Base-by-base conservation (phyloP, 164 flowering plant genomes). In the Magnolia officinalis region DNA sequence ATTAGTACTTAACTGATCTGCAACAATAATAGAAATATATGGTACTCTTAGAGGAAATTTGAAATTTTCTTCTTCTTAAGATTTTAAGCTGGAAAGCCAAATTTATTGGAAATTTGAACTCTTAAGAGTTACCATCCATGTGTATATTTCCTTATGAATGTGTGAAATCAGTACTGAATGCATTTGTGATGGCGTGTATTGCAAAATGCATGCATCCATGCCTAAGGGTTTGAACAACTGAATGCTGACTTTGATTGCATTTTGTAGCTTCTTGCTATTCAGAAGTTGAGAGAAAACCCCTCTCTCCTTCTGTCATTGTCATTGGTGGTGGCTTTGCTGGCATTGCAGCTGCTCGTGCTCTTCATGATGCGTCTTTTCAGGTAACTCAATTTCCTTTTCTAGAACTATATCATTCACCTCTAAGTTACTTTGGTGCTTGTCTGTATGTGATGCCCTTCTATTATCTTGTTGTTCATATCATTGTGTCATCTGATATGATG, bases 311-410 rank as follows among this genome's bases (percentile, higher is more conserved):
- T 50, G 97, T 90, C 16, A 88, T 95, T 26, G 92, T 95, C 72
- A 88, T 93, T 8, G 98, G 98, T 61, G 92, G 85, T 82, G 98
- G 98, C 6, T 81, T 93, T 72, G 91, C 93, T 13, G 98, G 98
- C 76, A 72, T 95, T 76, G 85, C 97, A 1, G 98, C 98, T 80
- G 98, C 98, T 37, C 91, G 96, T 76, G 87, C 94, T 75, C 97
- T 93, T 74, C 89, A 85, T 51, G 98, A 95, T 83, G 98, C 98
- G 45, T 89, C 98, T 49, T 86, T 95, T 81, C 86, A 90, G 98
- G 98, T 93, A 78, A 50, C 71, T 8, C 9, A 11, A 14, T 7
- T 16, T 68, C 71, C n/a, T 68, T 68, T 31, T 68, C 19, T 14
- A 31, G 14, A 24, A 29, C 70, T 10, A 10, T 13, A 9, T 4